Conservation (phyloP, 2,329 filamentous ascomycete genomes). For the Beauveria brongniartii region DNA sequence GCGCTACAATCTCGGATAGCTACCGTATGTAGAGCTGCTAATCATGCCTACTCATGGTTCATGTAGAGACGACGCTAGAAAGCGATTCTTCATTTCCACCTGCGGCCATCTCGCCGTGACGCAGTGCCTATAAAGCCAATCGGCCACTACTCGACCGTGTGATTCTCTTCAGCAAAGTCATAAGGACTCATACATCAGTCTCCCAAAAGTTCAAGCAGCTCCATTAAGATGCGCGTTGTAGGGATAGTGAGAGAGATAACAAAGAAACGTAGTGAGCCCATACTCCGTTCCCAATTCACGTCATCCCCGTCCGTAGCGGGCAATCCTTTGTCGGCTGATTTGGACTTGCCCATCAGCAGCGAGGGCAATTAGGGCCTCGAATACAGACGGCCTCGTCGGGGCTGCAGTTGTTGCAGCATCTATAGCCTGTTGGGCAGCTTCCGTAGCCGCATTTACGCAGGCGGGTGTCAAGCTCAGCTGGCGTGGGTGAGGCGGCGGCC, state of each 20-base stretch:
- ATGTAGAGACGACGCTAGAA: too few relatives aligned
- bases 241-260: too few relatives aligned
- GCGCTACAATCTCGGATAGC: too few relatives aligned
- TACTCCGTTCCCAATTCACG: too few relatives aligned
- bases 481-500: neutral
- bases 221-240: too few relatives aligned
- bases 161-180: too few relatives aligned
- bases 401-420: slow-evolving; percentile 1
- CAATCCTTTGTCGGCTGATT: neutral
- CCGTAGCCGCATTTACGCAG: neutral
- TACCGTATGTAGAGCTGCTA: too few relatives aligned
- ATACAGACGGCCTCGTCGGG: neutral
- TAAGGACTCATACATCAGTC: too few relatives aligned
- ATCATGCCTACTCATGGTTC: too few relatives aligned
- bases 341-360: neutral
- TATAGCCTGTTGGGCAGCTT: neutral
- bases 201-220: too few relatives aligned
- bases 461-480: neutral
- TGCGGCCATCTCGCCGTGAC: neutral
- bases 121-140: too few relatives aligned
- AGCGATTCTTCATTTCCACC: too few relatives aligned
- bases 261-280: neutral
- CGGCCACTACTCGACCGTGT: neutral
- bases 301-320: neutral
- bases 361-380: neutral